Conservation (phyloP, 257 asterid genomes). For the Schizonepeta tenuifolia region DNA sequence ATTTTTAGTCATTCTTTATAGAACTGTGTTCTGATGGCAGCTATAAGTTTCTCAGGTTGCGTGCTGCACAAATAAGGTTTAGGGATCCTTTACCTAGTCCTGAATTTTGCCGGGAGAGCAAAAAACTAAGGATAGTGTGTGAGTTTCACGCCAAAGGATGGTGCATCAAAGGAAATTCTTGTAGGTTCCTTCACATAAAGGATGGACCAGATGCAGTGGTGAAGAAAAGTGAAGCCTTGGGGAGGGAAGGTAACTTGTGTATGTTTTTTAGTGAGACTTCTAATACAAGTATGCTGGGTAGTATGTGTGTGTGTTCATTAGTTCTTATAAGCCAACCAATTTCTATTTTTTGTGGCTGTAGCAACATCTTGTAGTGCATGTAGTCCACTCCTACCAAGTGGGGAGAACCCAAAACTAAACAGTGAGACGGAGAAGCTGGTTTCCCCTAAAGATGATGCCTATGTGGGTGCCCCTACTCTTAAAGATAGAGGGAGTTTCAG, state of each 20-base stretch:
- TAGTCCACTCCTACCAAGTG: conserved; percentile 42
- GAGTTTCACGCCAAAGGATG: conserved; percentile 86
- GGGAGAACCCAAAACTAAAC: conserved; percentile 44
- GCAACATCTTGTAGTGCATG: conserved; percentile 50
- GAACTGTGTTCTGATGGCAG: conserved; percentile 38
- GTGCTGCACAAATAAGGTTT: conserved; percentile 47
- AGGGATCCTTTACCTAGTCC: conserved; percentile 55
- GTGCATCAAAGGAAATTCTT: conserved; percentile 86
- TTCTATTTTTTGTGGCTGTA: conserved; percentile 38
- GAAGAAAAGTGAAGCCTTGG: conserved; percentile 41
- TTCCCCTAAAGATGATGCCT: conserved; percentile 34
- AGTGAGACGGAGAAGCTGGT: conserved; percentile 38
- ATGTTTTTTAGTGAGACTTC: conserved; percentile 28
- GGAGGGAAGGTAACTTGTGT: conserved; percentile 55
- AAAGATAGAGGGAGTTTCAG: conserved; percentile 37
- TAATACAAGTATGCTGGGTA: conserved; percentile 30
- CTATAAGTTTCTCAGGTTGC: conserved; percentile 66
- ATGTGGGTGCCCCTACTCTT: conserved; percentile 30
- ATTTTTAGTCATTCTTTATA: conserved; percentile 34
- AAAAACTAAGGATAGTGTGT: conserved; percentile 65
- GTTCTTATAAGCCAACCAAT: conserved; percentile 30
- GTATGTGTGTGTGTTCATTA: conserved; percentile 31
- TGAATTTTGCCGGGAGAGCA: conserved; percentile 48
- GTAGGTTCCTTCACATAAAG: conserved; percentile 80
- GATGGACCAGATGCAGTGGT: conserved; percentile 50